Evolutionary conservation across 768 basidiomycete species (phyloP).

Genomic region (Psilocybe cubensis): DNA sequence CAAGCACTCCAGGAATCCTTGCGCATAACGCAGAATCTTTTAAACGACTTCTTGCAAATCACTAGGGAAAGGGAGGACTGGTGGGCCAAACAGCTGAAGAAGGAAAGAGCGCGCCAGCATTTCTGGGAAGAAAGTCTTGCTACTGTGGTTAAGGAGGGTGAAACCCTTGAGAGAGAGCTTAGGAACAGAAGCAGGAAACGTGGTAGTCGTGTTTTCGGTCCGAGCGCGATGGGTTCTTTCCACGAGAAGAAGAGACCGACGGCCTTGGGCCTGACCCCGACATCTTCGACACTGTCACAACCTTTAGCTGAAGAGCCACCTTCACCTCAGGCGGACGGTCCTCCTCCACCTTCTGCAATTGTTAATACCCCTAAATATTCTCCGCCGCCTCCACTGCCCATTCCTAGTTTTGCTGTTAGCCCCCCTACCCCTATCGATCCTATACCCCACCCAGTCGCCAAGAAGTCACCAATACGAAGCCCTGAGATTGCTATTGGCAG

Average conservation of each 20-base stretch:
- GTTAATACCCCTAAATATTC: conserved; percentile 4
- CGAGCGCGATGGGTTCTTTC: conserved; percentile 18
- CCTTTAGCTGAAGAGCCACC: conserved; percentile 17
- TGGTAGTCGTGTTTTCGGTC: conserved; percentile 60
- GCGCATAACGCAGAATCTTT: conserved; percentile 43
- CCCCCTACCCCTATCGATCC: conserved; percentile 1
- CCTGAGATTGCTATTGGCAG: conserved; percentile 2
- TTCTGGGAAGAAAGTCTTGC: conserved; percentile 93
- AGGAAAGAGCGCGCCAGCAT: conserved; percentile 62
- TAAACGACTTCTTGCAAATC: conserved; percentile 39
- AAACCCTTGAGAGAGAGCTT: conserved; percentile 81
- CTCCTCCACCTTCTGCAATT: conserved; percentile 14
- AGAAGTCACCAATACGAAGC: conserved; percentile 9
- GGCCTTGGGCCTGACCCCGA: conserved; percentile 13
- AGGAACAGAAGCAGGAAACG: conserved; percentile 59
- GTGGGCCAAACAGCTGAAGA: conserved; percentile 66
- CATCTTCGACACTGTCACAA: conserved; percentile 1
- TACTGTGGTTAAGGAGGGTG: conserved; percentile 85
- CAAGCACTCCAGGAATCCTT: conserved; percentile 67
- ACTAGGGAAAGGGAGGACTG: conserved; percentile 79
- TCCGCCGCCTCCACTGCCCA: conserved; percentile 4
- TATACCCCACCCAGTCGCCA: not conserved
- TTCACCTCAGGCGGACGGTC: conserved; percentile 10
- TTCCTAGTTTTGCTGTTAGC: conserved; percentile 6
- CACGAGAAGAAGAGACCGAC: conserved; percentile 24